These are phyloP conservation scores for Termitomyces sp. DNA, from an alignment of 768 basidiomycete genomes.

Conservation along the genomic window DNA sequence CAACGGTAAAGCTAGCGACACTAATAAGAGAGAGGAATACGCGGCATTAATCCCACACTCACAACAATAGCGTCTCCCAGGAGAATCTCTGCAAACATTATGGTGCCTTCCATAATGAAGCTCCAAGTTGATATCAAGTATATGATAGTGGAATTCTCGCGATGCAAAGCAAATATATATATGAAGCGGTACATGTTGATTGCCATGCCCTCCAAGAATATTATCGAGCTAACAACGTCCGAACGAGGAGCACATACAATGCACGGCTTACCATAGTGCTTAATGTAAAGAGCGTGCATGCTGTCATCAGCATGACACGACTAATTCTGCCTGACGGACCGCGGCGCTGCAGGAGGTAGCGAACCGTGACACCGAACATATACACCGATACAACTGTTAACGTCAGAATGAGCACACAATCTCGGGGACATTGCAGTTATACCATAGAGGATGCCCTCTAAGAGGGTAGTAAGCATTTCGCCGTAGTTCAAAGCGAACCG, in stretches of 20 bases:
- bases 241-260: not conserved
- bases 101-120: not conserved
- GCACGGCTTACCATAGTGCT: not conserved
- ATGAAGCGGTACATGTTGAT: constrained; percentile 1
- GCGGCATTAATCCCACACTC: not conserved
- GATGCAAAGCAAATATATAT: not conserved
- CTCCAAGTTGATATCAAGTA: not conserved
- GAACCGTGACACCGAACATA: not conserved
- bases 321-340: not conserved
- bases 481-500: not conserved
- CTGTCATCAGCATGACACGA: not conserved
- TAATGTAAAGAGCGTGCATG: not conserved
- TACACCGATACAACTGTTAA: not conserved
- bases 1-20: not conserved
- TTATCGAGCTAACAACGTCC: too few species aligned
- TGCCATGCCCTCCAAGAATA: not conserved
- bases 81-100: not conserved
- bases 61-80: constrained; percentile 3
- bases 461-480: not conserved
- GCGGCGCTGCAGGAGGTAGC: not conserved
- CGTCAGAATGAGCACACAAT: not conserved
- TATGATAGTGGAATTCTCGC: not conserved
- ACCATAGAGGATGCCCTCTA: not conserved
- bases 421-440: not conserved
- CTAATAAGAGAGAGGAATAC: not conserved